Evolutionary conservation across 352 stramenopile species (phyloP).

Genomic region (Phytophthora kernoviae): DNA sequence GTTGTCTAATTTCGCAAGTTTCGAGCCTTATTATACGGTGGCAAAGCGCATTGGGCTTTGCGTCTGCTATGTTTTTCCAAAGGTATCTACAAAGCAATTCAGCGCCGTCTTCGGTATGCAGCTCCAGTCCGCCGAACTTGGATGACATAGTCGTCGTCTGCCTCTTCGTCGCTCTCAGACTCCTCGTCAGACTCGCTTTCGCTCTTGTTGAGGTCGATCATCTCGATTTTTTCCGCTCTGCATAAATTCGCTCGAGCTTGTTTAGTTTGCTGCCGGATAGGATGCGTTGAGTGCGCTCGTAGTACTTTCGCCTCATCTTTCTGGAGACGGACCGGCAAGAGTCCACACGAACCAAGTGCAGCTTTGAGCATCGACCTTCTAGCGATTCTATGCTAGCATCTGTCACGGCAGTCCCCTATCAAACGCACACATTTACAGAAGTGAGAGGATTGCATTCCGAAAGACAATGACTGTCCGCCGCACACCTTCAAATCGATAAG

Average conservation of each 20-base stretch:
- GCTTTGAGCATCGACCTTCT: conserved; percentile 36
- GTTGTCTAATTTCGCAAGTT: not conserved
- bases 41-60: not conserved
- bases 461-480: not conserved
- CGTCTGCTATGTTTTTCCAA: not conserved
- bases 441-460: not conserved
- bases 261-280: conserved; percentile 23
- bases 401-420: conserved; percentile 57
- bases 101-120: conserved; percentile 20
- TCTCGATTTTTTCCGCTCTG: conserved; percentile 42
- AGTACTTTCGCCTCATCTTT: conserved; percentile 48
- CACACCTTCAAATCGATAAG: conserved; percentile 71
- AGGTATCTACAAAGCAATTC: not conserved
- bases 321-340: conserved; percentile 72
- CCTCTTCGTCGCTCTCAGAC: conserved; percentile 25
- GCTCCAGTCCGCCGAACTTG: conserved; percentile 17
- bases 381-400: conserved; percentile 48
- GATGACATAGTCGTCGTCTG: conserved; percentile 22
- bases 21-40: not conserved
- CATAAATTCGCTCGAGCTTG: conserved; percentile 43
- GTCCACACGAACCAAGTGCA: conserved; percentile 69
- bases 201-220: conserved; percentile 39
- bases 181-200: conserved; percentile 40
- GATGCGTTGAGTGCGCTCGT: conserved; percentile 23
- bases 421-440: not conserved